A percentile compares a stretch with the other conserved stretches of the same genome.
phyloP scores from a whole-genome alignment of 176 grass and related monocot species.

The Hsuehochloa calcarea region DNA sequence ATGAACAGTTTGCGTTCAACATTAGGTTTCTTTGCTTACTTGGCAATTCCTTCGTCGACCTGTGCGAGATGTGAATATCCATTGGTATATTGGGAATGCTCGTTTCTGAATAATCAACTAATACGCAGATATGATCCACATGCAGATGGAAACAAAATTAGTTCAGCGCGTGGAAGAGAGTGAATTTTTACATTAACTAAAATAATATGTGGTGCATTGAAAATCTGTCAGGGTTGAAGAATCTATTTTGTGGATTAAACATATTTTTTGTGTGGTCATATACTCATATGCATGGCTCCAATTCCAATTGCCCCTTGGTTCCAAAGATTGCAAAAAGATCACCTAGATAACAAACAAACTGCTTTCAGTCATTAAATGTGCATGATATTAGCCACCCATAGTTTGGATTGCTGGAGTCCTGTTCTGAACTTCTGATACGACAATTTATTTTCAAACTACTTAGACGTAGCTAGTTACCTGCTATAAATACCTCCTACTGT shows the following conservation, averaged over 20 bases:
- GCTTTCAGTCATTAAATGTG: constrained; percentile 29
- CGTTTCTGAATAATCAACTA: not conserved
- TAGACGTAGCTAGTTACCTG: not conserved
- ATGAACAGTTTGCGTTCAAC: not conserved
- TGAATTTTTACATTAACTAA: not conserved
- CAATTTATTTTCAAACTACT: not conserved
- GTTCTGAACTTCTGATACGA: not conserved
- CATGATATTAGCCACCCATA: constrained; percentile 17
- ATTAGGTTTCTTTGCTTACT: not conserved
- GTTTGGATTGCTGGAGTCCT: not conserved
- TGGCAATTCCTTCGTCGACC: not conserved
- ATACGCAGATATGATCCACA: not conserved
- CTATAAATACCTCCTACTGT: constrained; percentile 25
- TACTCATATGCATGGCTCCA: not conserved
- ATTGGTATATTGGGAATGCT: not conserved
- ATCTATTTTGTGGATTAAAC: not conserved
- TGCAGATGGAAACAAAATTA: not conserved
- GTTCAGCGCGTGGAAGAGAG: not conserved
- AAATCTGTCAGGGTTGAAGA: not conserved
- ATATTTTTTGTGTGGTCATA: not conserved
- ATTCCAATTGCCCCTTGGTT: constrained; percentile 7
- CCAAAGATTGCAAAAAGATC: constrained; percentile 22
- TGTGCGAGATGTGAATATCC: not conserved
- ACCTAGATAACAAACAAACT: constrained; percentile 30
- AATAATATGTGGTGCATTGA: not conserved